phyloP scores from a whole-genome alignment of 192 early-diverging fungal species.

The Linnemannia elongata region DNA sequence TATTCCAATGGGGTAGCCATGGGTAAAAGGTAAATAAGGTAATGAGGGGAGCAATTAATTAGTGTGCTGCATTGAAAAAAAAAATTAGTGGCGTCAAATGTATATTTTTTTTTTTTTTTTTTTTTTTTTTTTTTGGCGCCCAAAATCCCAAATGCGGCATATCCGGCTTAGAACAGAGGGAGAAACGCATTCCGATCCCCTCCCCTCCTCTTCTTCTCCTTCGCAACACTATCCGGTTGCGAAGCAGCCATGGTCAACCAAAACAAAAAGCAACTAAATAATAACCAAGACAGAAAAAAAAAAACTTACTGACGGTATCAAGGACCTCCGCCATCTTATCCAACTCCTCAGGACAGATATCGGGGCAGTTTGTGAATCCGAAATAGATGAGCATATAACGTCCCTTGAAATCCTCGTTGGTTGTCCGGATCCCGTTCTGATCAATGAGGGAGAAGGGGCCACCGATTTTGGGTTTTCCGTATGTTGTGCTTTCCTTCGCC shows the following conservation, averaged over 20 bases:
- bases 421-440: conserved; percentile 78
- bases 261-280: too few relatives aligned
- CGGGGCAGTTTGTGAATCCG: conserved; percentile 99
- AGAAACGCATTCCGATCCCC: not conserved
- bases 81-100: conserved; percentile 2
- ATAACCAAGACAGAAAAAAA: not conserved
- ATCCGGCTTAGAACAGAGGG: not conserved
- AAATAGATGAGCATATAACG: conserved; percentile 95
- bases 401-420: conserved; percentile 84
- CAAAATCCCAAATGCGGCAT: not conserved
- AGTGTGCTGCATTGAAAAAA: not conserved
- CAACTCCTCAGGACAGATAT: conserved; percentile 98
- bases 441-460: conserved; percentile 91
- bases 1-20: conserved; percentile 7
- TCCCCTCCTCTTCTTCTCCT: not conserved
- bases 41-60: not conserved
- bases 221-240: not conserved
- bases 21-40: not conserved
- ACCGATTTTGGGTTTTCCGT: conserved; percentile 92
- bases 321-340: conserved; percentile 96
- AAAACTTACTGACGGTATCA: conserved; percentile 74
- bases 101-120: too few relatives aligned
- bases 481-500: conserved; percentile 43
- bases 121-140: not conserved
- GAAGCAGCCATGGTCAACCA: not conserved